Percentiles rank a stretch among this genome's conserved stretches.
phyloP scores from a whole-genome alignment of 768 basidiomycete species.

The Leccinum subgranulosum region DNA sequence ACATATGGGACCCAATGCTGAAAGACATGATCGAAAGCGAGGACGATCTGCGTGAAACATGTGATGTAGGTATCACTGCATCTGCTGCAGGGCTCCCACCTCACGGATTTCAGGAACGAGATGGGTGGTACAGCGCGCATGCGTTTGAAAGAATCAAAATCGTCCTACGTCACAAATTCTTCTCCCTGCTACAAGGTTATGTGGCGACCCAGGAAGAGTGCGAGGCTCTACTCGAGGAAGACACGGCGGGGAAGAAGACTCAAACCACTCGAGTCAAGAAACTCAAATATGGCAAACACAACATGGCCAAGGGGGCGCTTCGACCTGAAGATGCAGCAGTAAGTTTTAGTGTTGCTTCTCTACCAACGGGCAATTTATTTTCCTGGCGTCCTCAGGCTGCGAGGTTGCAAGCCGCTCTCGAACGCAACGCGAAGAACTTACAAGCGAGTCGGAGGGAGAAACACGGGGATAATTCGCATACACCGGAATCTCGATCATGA shows the following conservation, averaged over 20 bases:
- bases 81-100: background rate
- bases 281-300: constrained; percentile 69
- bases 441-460: constrained; percentile 27
- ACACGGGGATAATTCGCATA: constrained; percentile 19
- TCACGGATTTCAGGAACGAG: constrained; percentile 54
- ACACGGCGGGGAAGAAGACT: constrained; percentile 26
- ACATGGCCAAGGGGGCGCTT: constrained; percentile 85
- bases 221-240: constrained; percentile 50
- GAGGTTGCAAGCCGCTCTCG: constrained; percentile 63
- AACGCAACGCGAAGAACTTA: constrained; percentile 37
- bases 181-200: constrained; percentile 70
- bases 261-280: constrained; percentile 46
- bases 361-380: background rate
- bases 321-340: constrained; percentile 83
- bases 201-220: constrained; percentile 74
- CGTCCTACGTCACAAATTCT: constrained; percentile 83
- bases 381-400: constrained; percentile 47
- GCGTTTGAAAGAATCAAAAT: constrained; percentile 82
- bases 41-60: constrained; percentile 63
- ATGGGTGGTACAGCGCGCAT: constrained; percentile 84
- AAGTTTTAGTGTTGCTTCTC: constrained; percentile 24
- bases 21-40: constrained; percentile 75
- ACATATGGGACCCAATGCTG: constrained; percentile 85
- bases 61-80: constrained; percentile 55
- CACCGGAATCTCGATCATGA: constrained; percentile 16